phyloP scores from a whole-genome alignment of 73 alveolate genomes.

The Paramecium tetraurelia region DNA sequence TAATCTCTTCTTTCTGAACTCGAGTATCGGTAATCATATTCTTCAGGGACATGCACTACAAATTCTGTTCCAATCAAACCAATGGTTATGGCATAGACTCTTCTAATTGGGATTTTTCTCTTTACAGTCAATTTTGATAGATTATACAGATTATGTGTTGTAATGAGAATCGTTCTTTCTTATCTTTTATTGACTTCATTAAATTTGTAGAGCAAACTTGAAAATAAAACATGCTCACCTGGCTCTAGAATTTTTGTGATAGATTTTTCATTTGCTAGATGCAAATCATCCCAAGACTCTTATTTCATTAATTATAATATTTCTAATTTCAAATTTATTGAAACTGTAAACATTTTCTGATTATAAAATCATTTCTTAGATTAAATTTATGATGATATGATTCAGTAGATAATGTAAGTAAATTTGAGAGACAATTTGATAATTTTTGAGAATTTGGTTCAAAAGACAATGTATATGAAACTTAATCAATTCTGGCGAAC shows the following conservation, averaged over 20 bases:
- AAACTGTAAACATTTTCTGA: not conserved
- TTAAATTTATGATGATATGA: not conserved
- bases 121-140: slow-evolving; percentile 72
- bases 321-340: not conserved
- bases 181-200: slow-evolving; percentile 76
- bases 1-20: slow-evolving; percentile 63
- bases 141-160: slow-evolving; percentile 71
- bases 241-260: slow-evolving; percentile 53
- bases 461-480: not conserved
- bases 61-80: slow-evolving; percentile 66
- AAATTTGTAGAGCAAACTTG: slow-evolving; percentile 72
- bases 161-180: slow-evolving; percentile 74
- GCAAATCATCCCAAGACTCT: slow-evolving; percentile 50
- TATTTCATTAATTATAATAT: not conserved
- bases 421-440: too few relatives aligned
- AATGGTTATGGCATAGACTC: slow-evolving; percentile 71
- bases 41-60: slow-evolving; percentile 72
- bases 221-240: slow-evolving; percentile 73
- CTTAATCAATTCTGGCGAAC: not conserved
- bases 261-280: slow-evolving; percentile 57
- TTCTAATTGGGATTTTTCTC: slow-evolving; percentile 71
- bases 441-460: not conserved
- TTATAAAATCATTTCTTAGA: not conserved
- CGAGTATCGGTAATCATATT: slow-evolving; percentile 73
- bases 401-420: not conserved